Percentiles rank a stretch among this genome's conserved stretches.
Conservation (phyloP, 257 asterid species). For the Solanum dulcamara region DNA sequence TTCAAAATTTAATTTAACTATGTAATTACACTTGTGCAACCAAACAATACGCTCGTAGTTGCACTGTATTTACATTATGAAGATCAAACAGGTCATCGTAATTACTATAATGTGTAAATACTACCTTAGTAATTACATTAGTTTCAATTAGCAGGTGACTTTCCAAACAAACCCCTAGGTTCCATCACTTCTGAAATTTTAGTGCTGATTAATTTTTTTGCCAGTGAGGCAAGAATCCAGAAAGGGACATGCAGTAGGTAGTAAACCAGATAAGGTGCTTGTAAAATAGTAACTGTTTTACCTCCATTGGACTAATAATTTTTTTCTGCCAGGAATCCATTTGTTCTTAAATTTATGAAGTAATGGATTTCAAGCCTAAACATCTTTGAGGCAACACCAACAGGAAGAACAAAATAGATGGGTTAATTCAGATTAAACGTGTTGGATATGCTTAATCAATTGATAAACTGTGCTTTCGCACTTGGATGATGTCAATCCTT, state of each 20-base stretch:
- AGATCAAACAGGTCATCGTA: not conserved
- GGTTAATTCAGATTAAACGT: not conserved
- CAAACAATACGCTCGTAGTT: not conserved
- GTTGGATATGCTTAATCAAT: not conserved
- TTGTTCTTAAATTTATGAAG: not conserved
- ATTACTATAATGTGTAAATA: not conserved
- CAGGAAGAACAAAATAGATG: not conserved
- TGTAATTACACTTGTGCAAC: not conserved
- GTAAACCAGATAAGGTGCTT: not conserved
- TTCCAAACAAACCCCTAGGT: not conserved
- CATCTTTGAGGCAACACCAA: not conserved
- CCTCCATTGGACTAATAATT: not conserved
- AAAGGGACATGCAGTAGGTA: not conserved
- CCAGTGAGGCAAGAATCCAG: not conserved
- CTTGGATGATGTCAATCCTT: not conserved
- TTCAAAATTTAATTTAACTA: no score
- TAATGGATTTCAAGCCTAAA: not conserved
- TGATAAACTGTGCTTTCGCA: not conserved
- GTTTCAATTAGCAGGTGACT: not conserved
- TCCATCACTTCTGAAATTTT: not conserved
- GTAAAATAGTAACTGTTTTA: not conserved
- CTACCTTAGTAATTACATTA: not conserved
- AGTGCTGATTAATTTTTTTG: not conserved
- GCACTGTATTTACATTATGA: not conserved
- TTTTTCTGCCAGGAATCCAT: not conserved